A percentile compares a stretch with the other conserved stretches of the same genome.
Evolutionary conservation across 345 rosid genomes (phyloP).

Genomic region (Salix caprea): DNA sequence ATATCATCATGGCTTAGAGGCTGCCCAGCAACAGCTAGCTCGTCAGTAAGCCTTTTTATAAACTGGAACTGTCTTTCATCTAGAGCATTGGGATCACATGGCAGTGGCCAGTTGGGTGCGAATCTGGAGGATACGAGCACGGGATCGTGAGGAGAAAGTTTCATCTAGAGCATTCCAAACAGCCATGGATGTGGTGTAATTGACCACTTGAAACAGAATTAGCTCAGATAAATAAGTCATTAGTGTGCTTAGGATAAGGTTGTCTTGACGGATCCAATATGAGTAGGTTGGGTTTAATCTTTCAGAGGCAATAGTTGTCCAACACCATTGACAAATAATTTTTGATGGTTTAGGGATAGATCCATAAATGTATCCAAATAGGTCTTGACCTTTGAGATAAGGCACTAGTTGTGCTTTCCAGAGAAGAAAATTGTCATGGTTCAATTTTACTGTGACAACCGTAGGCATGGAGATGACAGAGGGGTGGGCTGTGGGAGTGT

Average conservation of each 20-base stretch:
- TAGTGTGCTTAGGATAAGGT: fast-evolving
- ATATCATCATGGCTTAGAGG: background rate
- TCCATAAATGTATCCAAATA: background rate
- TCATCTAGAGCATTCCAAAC: background rate
- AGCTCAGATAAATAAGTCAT: background rate
- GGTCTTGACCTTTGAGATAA: background rate
- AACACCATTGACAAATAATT: too few species aligned
- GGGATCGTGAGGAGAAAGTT: background rate
- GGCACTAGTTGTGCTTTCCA: too few species aligned
- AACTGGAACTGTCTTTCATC: too few species aligned
- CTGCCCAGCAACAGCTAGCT: background rate
- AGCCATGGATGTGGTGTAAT: background rate
- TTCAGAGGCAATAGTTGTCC: too few species aligned
- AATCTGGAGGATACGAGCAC: too few species aligned
- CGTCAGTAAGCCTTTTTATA: background rate
- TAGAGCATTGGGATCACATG: too few species aligned
- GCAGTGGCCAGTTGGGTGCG: too few species aligned
- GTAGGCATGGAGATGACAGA: background rate
- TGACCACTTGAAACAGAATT: background rate
- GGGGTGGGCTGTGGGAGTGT: background rate
- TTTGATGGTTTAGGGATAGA: background rate
- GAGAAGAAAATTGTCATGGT: background rate
- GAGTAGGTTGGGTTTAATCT: too few species aligned
- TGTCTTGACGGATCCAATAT: background rate
- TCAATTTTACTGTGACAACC: too few species aligned